These are phyloP conservation scores for Arthrocladium fulminans DNA, from an alignment of 2,329 filamentous ascomycete species.

Conservation along the genomic window DNA sequence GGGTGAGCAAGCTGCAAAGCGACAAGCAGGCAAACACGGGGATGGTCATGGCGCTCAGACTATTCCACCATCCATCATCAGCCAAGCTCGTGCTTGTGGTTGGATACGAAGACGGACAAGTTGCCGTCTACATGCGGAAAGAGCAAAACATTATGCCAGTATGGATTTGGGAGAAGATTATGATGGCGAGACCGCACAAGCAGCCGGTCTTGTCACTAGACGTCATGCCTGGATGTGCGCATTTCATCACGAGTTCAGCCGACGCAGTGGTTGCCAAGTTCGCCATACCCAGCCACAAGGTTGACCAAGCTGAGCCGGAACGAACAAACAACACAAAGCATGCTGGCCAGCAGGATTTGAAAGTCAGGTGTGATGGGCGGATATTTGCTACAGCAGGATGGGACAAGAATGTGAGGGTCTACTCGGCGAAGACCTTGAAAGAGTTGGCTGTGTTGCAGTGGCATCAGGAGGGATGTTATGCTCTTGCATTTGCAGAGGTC, in stretches of 20 bases:
- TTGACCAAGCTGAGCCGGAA: slow-evolving; percentile 37
- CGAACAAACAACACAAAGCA: slow-evolving; percentile 71
- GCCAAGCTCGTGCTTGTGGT: slow-evolving; percentile 45
- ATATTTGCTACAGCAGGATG: slow-evolving; percentile 88
- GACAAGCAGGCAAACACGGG: slow-evolving; percentile 39
- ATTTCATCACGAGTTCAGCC: slow-evolving; percentile 71
- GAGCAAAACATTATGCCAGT: slow-evolving; percentile 12
- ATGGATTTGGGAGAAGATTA: slow-evolving; percentile 47
- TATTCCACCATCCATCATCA: slow-evolving; percentile 43
- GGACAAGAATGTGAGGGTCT: slow-evolving; percentile 75
- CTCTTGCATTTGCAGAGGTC: slow-evolving; percentile 59
- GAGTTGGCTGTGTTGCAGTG: slow-evolving; percentile 90
- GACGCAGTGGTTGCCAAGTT: slow-evolving; percentile 74
- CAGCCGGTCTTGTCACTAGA: slow-evolving; percentile 75
- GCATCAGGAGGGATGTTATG: slow-evolving; percentile 83
- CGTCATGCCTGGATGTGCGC: slow-evolving; percentile 40
- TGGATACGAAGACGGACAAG: slow-evolving; percentile 79
- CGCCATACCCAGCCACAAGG: slow-evolving; percentile 39
- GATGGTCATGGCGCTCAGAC: slow-evolving; percentile 79
- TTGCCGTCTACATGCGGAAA: slow-evolving; percentile 47
- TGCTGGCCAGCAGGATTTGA: slow-evolving; percentile 75
- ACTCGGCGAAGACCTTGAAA: slow-evolving; percentile 68
- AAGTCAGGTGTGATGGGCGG: slow-evolving; percentile 67
- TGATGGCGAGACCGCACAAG: slow-evolving; percentile 58
- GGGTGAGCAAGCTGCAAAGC: slow-evolving; percentile 52